Conservation (phyloP, 164 flowering plant genomes). For the Houttuynia cordata region DNA sequence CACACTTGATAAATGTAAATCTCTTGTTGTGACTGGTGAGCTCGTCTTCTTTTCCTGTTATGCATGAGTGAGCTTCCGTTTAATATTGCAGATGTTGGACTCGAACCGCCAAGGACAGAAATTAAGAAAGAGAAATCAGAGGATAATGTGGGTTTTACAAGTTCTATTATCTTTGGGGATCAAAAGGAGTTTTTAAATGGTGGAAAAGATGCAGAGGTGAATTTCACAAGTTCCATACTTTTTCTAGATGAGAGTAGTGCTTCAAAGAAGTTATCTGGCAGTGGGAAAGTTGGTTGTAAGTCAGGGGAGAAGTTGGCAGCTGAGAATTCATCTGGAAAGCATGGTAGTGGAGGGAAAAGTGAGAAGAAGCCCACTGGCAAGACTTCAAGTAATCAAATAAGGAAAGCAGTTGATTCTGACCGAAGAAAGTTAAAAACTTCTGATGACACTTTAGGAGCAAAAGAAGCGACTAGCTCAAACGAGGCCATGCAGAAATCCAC, state of each 20-base stretch:
- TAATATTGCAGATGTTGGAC: slow-evolving; percentile 35
- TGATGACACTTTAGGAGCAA: background rate
- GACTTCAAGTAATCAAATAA: background rate
- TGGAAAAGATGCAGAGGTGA: background rate
- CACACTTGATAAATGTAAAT: background rate
- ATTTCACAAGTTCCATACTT: background rate
- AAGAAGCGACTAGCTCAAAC: background rate
- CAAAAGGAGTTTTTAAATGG: slow-evolving; percentile 6
- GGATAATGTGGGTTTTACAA: slow-evolving; percentile 37
- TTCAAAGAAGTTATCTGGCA: slow-evolving; percentile 17
- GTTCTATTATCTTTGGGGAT: slow-evolving; percentile 45
- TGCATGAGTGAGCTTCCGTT: background rate
- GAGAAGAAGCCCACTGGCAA: background rate
- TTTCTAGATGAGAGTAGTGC: background rate
- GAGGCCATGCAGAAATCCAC: background rate
- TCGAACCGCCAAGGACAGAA: slow-evolving; percentile 5
- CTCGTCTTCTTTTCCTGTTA: background rate
- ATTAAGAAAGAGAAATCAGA: slow-evolving; percentile 11
- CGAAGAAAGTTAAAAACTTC: slow-evolving; percentile 1
- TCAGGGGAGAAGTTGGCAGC: slow-evolving; percentile 11
- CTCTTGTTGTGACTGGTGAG: background rate
- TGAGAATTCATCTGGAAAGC: background rate
- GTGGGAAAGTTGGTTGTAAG: slow-evolving; percentile 5
- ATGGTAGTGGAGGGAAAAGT: background rate
- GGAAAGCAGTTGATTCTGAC: background rate